phyloP scores from a whole-genome alignment of 2,329 filamentous ascomycete genomes.

The Helminthosporium solani region DNA sequence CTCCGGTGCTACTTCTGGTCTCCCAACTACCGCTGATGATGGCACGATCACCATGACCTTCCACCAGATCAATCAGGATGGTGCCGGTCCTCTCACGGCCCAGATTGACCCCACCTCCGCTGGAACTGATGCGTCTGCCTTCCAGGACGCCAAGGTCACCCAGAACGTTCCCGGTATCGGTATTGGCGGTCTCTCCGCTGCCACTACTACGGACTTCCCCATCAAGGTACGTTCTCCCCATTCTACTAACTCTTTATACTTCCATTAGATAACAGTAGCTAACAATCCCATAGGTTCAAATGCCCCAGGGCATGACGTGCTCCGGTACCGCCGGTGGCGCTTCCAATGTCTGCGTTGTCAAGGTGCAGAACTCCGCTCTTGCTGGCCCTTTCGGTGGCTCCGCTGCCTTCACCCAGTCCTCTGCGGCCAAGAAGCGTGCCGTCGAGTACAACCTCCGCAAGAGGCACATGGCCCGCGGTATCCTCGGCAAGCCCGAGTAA shows the following conservation, averaged over 20 bases:
- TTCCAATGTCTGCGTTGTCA: slow-evolving; percentile 64
- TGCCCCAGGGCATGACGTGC: slow-evolving; percentile 69
- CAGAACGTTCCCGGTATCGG: slow-evolving; percentile 62
- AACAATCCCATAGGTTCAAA: slow-evolving; percentile 50
- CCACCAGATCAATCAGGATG: slow-evolving; percentile 71
- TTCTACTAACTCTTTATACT: neutral
- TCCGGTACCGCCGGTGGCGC: slow-evolving; percentile 60
- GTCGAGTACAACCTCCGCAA: slow-evolving; percentile 54
- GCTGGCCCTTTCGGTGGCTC: slow-evolving; percentile 69
- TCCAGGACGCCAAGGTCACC: slow-evolving; percentile 60
- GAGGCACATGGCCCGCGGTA: slow-evolving; percentile 39
- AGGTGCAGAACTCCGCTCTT: slow-evolving; percentile 61
- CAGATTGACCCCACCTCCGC: slow-evolving; percentile 63
- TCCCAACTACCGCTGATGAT: slow-evolving; percentile 62
- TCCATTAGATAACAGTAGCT: slow-evolving; percentile 7
- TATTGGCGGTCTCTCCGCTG: slow-evolving; percentile 59
- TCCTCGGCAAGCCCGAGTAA: slow-evolving; percentile 32
- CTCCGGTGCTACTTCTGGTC: slow-evolving; percentile 53
- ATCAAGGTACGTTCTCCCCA: slow-evolving; percentile 45
- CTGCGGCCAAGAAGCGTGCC: slow-evolving; percentile 61
- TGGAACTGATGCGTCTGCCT: slow-evolving; percentile 61
- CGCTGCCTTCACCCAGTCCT: slow-evolving; percentile 63
- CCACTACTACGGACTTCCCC: slow-evolving; percentile 64
- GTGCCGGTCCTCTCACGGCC: slow-evolving; percentile 63
- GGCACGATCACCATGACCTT: slow-evolving; percentile 65